phyloP scores from a whole-genome alignment of 148 eudicot species.

The Chenopodium quinoa region DNA sequence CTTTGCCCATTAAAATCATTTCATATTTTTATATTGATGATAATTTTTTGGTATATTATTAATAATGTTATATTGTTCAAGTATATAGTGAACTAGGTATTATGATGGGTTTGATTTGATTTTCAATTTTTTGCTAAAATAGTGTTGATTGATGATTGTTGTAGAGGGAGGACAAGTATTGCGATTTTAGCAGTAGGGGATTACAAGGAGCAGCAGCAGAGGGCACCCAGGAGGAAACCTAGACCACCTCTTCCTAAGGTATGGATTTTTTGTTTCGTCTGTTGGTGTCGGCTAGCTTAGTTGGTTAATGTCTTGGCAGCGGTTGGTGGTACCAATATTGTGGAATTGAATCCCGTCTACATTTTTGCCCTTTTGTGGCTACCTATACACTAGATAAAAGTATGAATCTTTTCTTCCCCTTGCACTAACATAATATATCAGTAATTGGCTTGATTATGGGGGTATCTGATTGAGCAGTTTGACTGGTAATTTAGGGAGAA shows the following conservation, averaged over 20 bases:
- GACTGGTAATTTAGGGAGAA: neutral
- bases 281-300: neutral
- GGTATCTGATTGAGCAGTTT: neutral
- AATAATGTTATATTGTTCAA: neutral
- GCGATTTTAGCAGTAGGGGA: conserved; percentile 51
- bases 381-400: conserved; percentile 29
- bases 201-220: conserved; percentile 46
- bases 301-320: too few relatives aligned
- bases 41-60: neutral
- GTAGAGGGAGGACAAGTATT: conserved; percentile 91
- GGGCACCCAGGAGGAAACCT: conserved; percentile 50
- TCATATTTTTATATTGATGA: neutral
- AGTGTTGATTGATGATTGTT: conserved; percentile 10
- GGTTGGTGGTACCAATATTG: too few relatives aligned
- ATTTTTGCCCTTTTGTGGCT: neutral
- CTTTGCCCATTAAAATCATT: neutral
- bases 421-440: neutral
- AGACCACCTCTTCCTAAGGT: conserved; percentile 88
- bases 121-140: neutral
- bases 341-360: neutral
- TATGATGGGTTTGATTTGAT: neutral
- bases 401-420: conserved; percentile 29
- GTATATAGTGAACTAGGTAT: neutral
- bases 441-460: neutral
- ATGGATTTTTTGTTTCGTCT: conserved; percentile 18